These are phyloP conservation scores for Candida vaughaniae DNA, from an alignment of 805 yeast species.

Conservation along the genomic window DNA sequence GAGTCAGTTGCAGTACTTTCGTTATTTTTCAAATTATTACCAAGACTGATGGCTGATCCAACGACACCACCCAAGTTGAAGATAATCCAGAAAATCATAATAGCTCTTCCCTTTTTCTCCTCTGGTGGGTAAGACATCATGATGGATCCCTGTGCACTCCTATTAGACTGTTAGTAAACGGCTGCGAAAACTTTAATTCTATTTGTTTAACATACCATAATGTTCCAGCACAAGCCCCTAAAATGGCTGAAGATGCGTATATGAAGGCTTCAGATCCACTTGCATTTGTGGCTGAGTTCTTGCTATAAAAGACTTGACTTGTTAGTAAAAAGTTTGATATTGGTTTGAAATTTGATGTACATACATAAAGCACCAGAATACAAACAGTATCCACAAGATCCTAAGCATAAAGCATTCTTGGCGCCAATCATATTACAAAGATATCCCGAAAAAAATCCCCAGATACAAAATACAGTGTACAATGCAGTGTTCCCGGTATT, in stretches of 20 bases:
- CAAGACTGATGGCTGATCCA: conserved; percentile 57
- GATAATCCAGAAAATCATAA: conserved; percentile 60
- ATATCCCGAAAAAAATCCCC: conserved; percentile 58
- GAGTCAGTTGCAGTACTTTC: conserved; percentile 44
- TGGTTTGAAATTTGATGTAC: too few species aligned
- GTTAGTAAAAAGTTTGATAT: too few species aligned
- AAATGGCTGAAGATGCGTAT: conserved; percentile 54
- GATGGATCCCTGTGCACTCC: conserved; percentile 54
- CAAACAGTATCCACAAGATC: conserved; percentile 55
- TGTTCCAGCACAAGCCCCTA: conserved; percentile 54
- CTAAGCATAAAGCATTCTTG: conserved; percentile 44
- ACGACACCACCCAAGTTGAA: conserved; percentile 62
- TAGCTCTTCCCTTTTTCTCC: conserved; percentile 48
- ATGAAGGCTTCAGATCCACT: conserved; percentile 49
- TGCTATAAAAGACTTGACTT: conserved; percentile 25
- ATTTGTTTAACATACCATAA: conserved; percentile 38
- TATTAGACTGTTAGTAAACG: neutral
- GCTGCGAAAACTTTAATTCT: conserved; percentile 1
- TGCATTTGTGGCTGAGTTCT: conserved; percentile 24
- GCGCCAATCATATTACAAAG: conserved; percentile 52
- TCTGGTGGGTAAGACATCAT: conserved; percentile 58
- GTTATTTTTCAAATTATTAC: conserved; percentile 43
- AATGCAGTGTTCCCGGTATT: conserved; percentile 53
- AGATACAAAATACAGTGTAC: conserved; percentile 51
- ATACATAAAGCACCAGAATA: conserved; percentile 46